Evolutionary conservation across 2,329 filamentous ascomycete genomes (phyloP).

Genomic region (Tricladium varicosporioides): DNA sequence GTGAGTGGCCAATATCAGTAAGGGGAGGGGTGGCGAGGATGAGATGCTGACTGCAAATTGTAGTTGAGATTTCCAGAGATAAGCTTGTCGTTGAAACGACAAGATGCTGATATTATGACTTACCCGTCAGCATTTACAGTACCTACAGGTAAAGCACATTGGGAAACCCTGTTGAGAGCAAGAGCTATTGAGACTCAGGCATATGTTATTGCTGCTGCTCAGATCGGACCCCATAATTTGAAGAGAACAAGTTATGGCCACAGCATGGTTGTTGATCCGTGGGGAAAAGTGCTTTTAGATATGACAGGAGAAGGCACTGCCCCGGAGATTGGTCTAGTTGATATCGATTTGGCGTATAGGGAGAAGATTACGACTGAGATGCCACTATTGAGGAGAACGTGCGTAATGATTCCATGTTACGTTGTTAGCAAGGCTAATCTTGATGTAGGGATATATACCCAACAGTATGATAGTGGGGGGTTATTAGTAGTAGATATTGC

Average conservation of each 20-base stretch:
- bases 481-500: background rate
- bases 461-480: conserved; percentile 3
- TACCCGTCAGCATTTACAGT: conserved; percentile 92
- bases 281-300: conserved; percentile 72
- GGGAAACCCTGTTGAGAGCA: conserved; percentile 75
- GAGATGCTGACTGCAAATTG: background rate
- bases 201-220: conserved; percentile 84
- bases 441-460: conserved; percentile 24
- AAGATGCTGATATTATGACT: conserved; percentile 72
- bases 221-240: conserved; percentile 71
- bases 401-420: conserved; percentile 10
- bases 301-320: conserved; percentile 50
- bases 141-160: conserved; percentile 80
- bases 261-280: conserved; percentile 82
- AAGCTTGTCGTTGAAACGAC: conserved; percentile 61
- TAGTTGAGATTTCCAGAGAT: conserved; percentile 77
- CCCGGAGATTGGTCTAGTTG: conserved; percentile 46
- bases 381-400: conserved; percentile 51
- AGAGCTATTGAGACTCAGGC: conserved; percentile 86
- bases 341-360: conserved; percentile 52
- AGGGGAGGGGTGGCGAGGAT: background rate
- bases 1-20: conserved; percentile 34
- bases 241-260: conserved; percentile 82
- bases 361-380: conserved; percentile 53
- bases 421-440: background rate